phyloP scores from a whole-genome alignment of 768 basidiomycete genomes.

The Panellus pusillus region DNA sequence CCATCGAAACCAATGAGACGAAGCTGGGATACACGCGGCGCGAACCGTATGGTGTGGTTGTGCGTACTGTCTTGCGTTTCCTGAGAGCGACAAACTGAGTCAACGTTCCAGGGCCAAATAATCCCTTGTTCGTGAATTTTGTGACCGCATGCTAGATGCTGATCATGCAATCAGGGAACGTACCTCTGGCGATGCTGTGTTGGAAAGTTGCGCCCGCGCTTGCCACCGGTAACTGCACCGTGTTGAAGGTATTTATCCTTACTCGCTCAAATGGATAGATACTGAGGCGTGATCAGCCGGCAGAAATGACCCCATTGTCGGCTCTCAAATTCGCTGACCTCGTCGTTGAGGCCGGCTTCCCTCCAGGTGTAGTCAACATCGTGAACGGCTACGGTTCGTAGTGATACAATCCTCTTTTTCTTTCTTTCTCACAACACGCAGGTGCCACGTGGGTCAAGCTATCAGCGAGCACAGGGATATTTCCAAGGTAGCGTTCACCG shows the following conservation, averaged over 20 bases:
- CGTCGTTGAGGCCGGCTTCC: slow-evolving; percentile 72
- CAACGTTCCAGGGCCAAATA: slow-evolving; percentile 27
- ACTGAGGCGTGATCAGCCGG: slow-evolving; percentile 38
- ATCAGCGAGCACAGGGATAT: slow-evolving; percentile 72
- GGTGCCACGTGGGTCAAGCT: slow-evolving; percentile 71
- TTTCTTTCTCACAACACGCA: too few species aligned
- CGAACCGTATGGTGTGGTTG: slow-evolving; percentile 56
- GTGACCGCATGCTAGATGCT: too few species aligned
- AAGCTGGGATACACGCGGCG: slow-evolving; percentile 63
- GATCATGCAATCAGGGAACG: too few species aligned
- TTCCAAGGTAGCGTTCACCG: slow-evolving; percentile 74
- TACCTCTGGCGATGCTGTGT: slow-evolving; percentile 61
- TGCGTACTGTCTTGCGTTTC: slow-evolving; percentile 13
- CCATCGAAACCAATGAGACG: slow-evolving; percentile 49
- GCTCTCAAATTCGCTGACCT: slow-evolving; percentile 60
- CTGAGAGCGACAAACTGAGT: background rate
- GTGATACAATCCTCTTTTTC: too few species aligned
- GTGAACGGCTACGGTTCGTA: slow-evolving; percentile 71
- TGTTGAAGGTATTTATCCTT: slow-evolving; percentile 52
- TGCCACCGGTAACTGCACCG: slow-evolving; percentile 76
- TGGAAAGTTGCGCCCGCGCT: slow-evolving; percentile 85
- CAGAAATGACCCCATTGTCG: slow-evolving; percentile 75
- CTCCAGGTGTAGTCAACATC: slow-evolving; percentile 77
- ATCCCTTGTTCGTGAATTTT: too few species aligned
- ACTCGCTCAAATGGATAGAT: background rate